Conservation (phyloP, 2,329 filamentous ascomycete species). For the Emmonsia crescens region DNA sequence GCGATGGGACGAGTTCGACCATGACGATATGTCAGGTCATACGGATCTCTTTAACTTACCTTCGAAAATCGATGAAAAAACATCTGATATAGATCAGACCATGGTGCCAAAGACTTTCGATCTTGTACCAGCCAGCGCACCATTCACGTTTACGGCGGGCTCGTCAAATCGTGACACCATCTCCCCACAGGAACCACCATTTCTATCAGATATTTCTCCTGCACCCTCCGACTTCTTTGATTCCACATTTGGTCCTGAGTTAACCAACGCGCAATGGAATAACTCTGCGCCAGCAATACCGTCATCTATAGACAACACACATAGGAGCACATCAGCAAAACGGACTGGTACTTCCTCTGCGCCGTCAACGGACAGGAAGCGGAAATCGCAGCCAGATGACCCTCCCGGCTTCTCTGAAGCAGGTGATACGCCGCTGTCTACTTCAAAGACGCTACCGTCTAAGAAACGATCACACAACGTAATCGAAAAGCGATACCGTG, state of each 20-base stretch:
- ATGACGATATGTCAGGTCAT: slow-evolving; percentile 21
- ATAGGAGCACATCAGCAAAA: not conserved
- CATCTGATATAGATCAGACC: not conserved
- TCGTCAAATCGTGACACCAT: not conserved
- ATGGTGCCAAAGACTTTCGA: not conserved
- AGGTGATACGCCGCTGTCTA: slow-evolving; percentile 43
- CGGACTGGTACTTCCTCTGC: not conserved
- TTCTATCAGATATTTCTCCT: not conserved
- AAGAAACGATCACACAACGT: slow-evolving; percentile 98
- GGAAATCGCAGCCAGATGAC: slow-evolving; percentile 56
- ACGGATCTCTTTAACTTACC: slow-evolving; percentile 8
- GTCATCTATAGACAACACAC: not conserved
- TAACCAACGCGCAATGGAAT: not conserved
- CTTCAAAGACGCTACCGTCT: slow-evolving; percentile 44
- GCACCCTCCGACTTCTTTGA: slow-evolving; percentile 1
- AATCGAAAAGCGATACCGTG: slow-evolving; percentile 94
- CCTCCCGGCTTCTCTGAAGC: slow-evolving; percentile 28
- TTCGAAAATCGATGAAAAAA: not conserved
- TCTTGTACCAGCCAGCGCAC: not conserved
- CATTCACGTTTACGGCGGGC: slow-evolving; percentile 1
- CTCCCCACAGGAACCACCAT: not conserved
- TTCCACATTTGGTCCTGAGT: not conserved
- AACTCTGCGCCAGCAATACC: not conserved
- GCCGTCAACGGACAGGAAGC: slow-evolving; percentile 43
- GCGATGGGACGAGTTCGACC: slow-evolving; percentile 33